Conservation (phyloP, 805 yeast species). For the Pichia thaimueangensis region DNA sequence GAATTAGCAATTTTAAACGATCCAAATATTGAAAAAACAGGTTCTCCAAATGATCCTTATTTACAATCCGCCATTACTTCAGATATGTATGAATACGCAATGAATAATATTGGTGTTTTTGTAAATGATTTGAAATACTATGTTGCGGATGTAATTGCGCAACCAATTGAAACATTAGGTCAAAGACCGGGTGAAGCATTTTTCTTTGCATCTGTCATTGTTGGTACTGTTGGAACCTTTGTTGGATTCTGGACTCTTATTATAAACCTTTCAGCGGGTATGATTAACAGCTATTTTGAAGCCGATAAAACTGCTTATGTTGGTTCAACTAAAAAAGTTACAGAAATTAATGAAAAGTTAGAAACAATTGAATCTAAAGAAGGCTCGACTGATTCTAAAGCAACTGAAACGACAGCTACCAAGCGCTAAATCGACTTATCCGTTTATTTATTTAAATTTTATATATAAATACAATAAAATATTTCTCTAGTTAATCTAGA, state of each 20-base stretch:
- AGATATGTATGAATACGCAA: conserved; percentile 13
- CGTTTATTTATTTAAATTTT: background rate
- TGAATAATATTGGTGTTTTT: conserved; percentile 11
- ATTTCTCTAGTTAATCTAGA: background rate
- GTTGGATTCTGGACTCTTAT: conserved; percentile 39
- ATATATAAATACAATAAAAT: background rate
- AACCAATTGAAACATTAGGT: conserved; percentile 40
- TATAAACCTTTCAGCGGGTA: conserved; percentile 24
- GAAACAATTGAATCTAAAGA: conserved; percentile 16
- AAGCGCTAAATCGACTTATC: conserved; percentile 18
- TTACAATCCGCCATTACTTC: conserved; percentile 14
- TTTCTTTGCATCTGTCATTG: conserved; percentile 37
- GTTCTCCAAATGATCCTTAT: conserved; percentile 23
- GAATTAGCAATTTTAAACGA: conserved; percentile 33
- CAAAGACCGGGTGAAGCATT: conserved; percentile 46
- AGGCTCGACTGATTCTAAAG: conserved; percentile 21
- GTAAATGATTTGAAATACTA: conserved; percentile 17
- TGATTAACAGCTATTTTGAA: conserved; percentile 14
- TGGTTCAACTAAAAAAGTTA: background rate
- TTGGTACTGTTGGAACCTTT: conserved; percentile 34
- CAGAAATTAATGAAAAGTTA: conserved; percentile 3
- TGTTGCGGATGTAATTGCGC: conserved; percentile 34
- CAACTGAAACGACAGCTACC: conserved; percentile 24
- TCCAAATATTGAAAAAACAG: conserved; percentile 42
- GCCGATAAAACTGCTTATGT: conserved; percentile 6